Percentiles rank a stretch among this genome's conserved stretches.
phyloP scores from a whole-genome alignment of 306 rosid species.

The Sesbania bispinosa region DNA sequence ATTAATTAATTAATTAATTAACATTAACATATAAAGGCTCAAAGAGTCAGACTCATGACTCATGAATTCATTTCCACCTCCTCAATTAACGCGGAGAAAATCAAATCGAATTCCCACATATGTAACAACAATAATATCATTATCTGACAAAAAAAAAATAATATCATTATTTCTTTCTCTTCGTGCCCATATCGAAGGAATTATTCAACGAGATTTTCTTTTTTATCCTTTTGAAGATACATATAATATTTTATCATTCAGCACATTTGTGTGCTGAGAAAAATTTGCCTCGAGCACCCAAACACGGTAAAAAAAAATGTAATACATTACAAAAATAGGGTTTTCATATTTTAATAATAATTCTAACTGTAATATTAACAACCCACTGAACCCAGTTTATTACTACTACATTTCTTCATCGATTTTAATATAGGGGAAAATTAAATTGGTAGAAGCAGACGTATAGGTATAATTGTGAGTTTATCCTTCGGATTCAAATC shows the following conservation, averaged over 20 bases:
- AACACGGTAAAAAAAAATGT: background rate
- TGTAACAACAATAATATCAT: no score
- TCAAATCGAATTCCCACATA: background rate
- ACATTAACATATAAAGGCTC: background rate
- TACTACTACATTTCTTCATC: background rate
- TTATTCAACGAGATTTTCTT: no score
- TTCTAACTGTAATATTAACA: no score
- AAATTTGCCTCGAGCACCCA: background rate
- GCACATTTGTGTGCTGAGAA: background rate
- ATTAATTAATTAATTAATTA: no score
- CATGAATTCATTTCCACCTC: background rate
- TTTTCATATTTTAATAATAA: no score
- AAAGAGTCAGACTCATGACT: no score
- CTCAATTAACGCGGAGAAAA: conserved; percentile 15
- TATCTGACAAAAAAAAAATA: no score
- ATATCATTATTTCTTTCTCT: background rate
- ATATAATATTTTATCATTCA: background rate
- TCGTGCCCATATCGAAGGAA: no score
- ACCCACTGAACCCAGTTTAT: no score
- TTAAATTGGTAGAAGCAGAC: background rate
- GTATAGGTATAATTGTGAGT: background rate
- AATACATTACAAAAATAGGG: no score
- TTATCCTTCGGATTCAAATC: no score
- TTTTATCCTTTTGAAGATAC: no score
- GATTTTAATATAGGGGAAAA: background rate